Conservation (phyloP, 768 basidiomycete genomes). For the Rhizopogon roseolus region DNA sequence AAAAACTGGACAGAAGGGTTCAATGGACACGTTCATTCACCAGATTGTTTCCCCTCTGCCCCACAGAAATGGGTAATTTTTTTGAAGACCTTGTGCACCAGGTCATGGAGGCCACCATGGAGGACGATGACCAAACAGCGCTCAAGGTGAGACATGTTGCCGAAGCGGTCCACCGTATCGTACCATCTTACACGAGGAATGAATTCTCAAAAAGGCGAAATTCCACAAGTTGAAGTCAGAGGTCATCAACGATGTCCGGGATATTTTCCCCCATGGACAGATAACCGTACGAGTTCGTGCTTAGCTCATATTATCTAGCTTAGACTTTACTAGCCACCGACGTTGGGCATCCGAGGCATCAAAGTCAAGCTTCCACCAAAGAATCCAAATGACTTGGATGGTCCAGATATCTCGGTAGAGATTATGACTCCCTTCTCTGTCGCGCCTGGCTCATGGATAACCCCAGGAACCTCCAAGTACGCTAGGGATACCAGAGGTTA, state of each 20-base stretch:
- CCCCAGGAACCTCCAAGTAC: constrained; percentile 11
- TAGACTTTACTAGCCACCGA: neutral
- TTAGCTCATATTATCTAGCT: neutral
- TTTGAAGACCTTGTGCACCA: constrained; percentile 23
- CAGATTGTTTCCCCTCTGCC: neutral
- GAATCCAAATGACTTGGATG: neutral
- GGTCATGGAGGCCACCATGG: constrained; percentile 15
- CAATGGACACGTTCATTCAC: too few relatives aligned
- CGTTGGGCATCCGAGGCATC: neutral
- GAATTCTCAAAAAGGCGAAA: constrained; percentile 14
- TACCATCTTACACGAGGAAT: neutral
- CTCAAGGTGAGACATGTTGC: constrained; percentile 14
- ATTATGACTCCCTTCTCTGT: neutral
- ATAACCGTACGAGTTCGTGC: constrained; percentile 15
- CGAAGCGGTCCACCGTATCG: too few relatives aligned
- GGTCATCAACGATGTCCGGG: constrained; percentile 22
- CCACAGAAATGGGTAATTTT: constrained; percentile 20
- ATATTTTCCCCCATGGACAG: constrained; percentile 23
- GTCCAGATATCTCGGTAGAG: neutral
- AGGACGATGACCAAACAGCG: constrained; percentile 17
- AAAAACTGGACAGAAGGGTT: too few relatives aligned
- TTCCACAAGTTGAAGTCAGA: constrained; percentile 25
- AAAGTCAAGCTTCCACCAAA: constrained; percentile 1
- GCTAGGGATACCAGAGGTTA: constrained; percentile 18
- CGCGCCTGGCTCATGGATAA: neutral